phyloP scores from a whole-genome alignment of 495 filamentous ascomycete genomes.

The Daldinia childiae region DNA sequence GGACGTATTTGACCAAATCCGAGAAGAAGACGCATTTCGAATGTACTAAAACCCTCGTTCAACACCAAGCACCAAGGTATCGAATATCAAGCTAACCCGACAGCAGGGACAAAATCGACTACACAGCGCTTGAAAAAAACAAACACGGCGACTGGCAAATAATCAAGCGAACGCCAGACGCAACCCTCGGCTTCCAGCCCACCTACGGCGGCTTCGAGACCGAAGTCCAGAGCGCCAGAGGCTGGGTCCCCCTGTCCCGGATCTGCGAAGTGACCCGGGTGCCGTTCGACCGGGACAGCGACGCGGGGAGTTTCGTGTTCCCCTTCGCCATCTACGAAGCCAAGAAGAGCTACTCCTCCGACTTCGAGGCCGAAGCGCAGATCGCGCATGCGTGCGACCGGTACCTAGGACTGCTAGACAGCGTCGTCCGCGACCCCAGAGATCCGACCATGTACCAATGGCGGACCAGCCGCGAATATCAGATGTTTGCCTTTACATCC shows the following conservation, averaged over 20 bases:
- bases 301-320: neutral
- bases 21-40: neutral
- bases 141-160: neutral
- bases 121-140: neutral
- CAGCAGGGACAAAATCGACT: neutral
- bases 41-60: neutral
- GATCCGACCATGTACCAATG: neutral
- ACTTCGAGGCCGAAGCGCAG: neutral
- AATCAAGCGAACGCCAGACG: conserved; percentile 1
- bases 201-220: neutral
- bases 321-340: conserved; percentile 3
- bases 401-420: neutral
- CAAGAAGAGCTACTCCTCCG: neutral
- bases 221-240: neutral
- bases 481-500: conserved; percentile 1
- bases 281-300: neutral
- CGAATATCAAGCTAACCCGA: neutral
- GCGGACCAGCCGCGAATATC: neutral
- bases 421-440: neutral
- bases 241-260: neutral
- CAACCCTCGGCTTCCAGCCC: neutral
- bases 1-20: neutral
- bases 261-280: neutral
- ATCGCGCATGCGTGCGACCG: neutral
- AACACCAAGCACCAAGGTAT: too few relatives aligned